These are phyloP conservation scores for Backusella tarrabulga DNA, from an alignment of 192 early-diverging fungal species.

Conservation along the genomic window DNA sequence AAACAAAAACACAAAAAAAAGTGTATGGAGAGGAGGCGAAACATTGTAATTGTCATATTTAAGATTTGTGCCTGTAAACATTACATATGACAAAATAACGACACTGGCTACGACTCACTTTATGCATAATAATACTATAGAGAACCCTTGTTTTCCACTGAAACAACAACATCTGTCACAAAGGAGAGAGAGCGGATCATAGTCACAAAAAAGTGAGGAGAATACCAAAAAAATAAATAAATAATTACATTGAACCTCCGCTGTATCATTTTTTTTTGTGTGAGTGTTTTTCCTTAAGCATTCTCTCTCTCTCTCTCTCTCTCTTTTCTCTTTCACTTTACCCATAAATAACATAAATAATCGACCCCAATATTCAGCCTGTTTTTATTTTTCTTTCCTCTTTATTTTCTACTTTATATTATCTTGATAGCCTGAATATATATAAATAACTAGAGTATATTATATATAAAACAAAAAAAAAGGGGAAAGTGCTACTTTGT, in stretches of 20 bases:
- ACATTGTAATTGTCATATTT: not conserved
- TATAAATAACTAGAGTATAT: not conserved
- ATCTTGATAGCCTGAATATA: not conserved
- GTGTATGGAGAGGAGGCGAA: not conserved
- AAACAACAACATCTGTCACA: constrained; percentile 6
- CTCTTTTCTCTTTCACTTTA: not conserved
- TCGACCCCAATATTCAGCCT: not conserved
- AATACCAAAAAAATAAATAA: not conserved
- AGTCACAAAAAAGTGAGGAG: not conserved
- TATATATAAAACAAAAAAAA: not conserved
- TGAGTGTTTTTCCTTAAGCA: not conserved
- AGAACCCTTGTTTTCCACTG: constrained; percentile 6
- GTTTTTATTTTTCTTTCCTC: not conserved
- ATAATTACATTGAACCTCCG: not conserved
- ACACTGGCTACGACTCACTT: not conserved
- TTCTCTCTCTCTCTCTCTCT: not conserved
- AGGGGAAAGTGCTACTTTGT: not conserved
- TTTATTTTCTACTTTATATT: not conserved
- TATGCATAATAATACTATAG: not conserved
- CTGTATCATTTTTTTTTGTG: not conserved
- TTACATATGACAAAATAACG: not conserved
- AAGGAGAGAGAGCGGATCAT: not conserved
- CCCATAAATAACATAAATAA: not conserved
- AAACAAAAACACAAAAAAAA: not conserved
- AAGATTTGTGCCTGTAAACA: not conserved